Conservation (phyloP, 352 stramenopile species). For the Pythium phragmitis region DNA sequence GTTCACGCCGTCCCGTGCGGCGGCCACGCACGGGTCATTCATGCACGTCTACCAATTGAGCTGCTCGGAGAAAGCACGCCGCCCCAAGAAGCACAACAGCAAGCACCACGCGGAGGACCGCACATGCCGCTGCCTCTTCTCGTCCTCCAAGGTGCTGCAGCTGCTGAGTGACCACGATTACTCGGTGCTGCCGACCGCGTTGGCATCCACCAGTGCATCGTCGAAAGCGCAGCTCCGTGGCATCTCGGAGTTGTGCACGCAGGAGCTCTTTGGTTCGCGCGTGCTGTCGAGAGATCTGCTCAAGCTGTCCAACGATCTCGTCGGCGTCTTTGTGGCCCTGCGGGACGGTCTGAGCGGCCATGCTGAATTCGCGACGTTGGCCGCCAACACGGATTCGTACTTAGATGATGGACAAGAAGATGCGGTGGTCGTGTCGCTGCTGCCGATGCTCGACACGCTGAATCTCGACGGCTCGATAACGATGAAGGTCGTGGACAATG, state of each 20-base stretch:
- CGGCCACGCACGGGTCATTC: background rate
- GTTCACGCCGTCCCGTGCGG: constrained; percentile 1
- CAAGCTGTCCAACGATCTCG: background rate
- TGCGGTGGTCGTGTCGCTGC: constrained; percentile 28
- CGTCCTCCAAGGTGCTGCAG: background rate
- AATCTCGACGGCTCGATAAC: constrained; percentile 25
- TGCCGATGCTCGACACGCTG: constrained; percentile 33
- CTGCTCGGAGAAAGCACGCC: background rate
- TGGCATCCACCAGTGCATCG: background rate
- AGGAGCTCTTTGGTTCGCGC: no score
- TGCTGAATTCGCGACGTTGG: background rate
- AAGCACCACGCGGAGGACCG: background rate
- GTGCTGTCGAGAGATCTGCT: background rate
- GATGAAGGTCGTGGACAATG: background rate
- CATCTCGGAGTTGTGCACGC: no score
- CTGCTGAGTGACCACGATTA: background rate
- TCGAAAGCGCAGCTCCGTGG: background rate
- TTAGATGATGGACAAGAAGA: constrained; percentile 1
- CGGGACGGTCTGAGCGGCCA: constrained; percentile 24
- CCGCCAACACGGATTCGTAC: background rate
- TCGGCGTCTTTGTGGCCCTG: constrained; percentile 22
- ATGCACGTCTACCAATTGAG: background rate
- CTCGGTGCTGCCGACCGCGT: background rate
- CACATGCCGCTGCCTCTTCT: background rate
- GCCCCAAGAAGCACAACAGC: background rate